Percentiles rank a stretch among this genome's conserved stretches.
Evolutionary conservation across 257 asterid genomes (phyloP).

Genomic region (Fraxinus anomala): DNA sequence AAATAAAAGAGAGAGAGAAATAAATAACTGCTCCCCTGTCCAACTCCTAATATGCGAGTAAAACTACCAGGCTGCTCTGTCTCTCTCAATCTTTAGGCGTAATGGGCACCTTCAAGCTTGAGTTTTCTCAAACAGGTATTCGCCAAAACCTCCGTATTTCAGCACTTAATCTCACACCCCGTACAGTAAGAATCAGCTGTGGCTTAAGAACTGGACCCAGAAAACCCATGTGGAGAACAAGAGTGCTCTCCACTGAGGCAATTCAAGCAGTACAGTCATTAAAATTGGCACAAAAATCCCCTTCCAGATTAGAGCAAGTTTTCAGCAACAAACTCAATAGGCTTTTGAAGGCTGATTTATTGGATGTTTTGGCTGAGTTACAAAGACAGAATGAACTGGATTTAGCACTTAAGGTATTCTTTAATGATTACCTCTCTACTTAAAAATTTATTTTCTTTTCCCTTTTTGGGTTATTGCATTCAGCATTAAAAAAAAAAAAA

Average conservation of each 20-base stretch:
- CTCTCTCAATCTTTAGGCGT: background rate
- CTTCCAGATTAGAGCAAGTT: constrained; percentile 46
- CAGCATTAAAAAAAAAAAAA: too few relatives aligned
- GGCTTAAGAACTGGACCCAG: constrained; percentile 70
- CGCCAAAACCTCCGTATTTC: constrained; percentile 22
- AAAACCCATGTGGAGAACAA: constrained; percentile 68
- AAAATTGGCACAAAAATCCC: constrained; percentile 58
- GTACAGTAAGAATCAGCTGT: constrained; percentile 31
- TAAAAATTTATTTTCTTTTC: background rate
- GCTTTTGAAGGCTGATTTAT: constrained; percentile 69
- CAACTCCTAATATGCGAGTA: too few relatives aligned
- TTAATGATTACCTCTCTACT: background rate
- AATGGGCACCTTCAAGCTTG: constrained; percentile 38
- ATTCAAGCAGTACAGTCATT: constrained; percentile 75
- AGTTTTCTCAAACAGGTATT: constrained; percentile 29
- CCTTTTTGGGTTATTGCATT: background rate
- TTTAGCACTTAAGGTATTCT: constrained; percentile 51
- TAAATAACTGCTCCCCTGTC: too few relatives aligned
- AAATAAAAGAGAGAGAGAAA: too few relatives aligned
- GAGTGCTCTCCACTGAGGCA: constrained; percentile 68
- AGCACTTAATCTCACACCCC: constrained; percentile 12
- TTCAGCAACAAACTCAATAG: constrained; percentile 50
- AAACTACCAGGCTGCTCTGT: too few relatives aligned
- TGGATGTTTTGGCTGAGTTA: constrained; percentile 60
- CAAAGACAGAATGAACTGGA: constrained; percentile 71